A percentile compares a stretch with the other conserved stretches of the same genome.
These are phyloP conservation scores for Calonectria henricotiae DNA, from an alignment of 2,329 filamentous ascomycete genomes.

Conservation along the genomic window DNA sequence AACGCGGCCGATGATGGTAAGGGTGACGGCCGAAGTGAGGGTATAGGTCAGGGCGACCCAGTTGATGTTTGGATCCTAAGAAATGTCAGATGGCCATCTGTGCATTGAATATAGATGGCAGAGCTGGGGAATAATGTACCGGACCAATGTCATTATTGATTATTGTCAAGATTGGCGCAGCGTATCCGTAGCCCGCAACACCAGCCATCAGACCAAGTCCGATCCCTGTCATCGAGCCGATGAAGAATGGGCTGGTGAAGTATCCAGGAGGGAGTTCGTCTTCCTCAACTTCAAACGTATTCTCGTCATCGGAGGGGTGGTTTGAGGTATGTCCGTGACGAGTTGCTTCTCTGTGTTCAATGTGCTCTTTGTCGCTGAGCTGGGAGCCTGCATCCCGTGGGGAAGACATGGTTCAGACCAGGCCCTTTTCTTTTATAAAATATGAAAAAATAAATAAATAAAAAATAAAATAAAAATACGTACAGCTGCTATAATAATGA, in stretches of 20 bases:
- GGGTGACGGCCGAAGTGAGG: constrained; percentile 51
- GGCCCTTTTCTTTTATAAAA: background rate
- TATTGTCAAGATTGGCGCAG: constrained; percentile 45
- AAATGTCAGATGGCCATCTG: background rate
- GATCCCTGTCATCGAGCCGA: constrained; percentile 50
- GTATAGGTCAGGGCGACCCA: constrained; percentile 55
- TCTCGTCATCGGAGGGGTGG: constrained; percentile 36
- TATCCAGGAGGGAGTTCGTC: constrained; percentile 47
- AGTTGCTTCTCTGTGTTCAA: constrained; percentile 21
- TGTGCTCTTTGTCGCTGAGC: constrained; percentile 36
- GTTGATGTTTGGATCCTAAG: constrained; percentile 49
- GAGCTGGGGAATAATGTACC: constrained; percentile 24
- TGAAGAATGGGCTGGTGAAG: constrained; percentile 51
- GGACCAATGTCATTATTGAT: constrained; percentile 47
- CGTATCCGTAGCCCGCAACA: constrained; percentile 52
- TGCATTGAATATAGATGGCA: background rate
- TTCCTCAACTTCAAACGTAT: constrained; percentile 44
- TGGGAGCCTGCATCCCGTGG: constrained; percentile 28
- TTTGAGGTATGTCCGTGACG: background rate
- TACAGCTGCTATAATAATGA: background rate
- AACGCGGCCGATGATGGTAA: constrained; percentile 52
- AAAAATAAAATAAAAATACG: background rate
- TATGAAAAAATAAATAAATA: background rate
- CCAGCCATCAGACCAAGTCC: constrained; percentile 51
- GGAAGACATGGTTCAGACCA: background rate